Evolutionary conservation across 2,329 filamentous ascomycete genomes (phyloP), one percentile per base, ranked within the genome.

Genomic region (Stachybotrys echinatus): DNA sequence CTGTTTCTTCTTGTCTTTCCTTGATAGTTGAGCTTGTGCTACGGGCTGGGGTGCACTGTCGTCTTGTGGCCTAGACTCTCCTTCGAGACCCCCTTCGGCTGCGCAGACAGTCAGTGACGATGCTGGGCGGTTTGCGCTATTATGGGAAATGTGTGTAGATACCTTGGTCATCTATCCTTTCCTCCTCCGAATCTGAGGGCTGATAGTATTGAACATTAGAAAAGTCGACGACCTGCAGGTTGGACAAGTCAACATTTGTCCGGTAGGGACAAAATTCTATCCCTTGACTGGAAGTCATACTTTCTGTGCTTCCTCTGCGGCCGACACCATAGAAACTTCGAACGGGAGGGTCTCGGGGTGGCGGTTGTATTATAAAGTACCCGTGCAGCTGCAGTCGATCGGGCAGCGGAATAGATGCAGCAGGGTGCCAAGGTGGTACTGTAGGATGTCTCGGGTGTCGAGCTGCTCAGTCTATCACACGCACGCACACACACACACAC

Each of bases 141-240:
- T 17, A 12, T 23, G 27, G 17, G 37, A 31, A 38, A 2, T 44
- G 39, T 5, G 45, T 21, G 31, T 23, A 54, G 55, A 56, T 23
- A 61, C 59, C 54, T 55, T 54, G 49, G 40, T 47, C 53, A 20
- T 51, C 59, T 47, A 54, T 59, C 48, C 64, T 59, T 38, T 72
- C 72, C 14, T 59, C 61, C n/a, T 75, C 73, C 46, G 70, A 70
- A 50, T 74, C 66, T 38, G 65, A 62, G 10, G 61, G 54, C 47
- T 69, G 61, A 48, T 65, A 68, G 57, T 67, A 75, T 53, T 73
- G 63, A 47, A 75, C 60, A 27, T 72, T 64, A 53, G 68, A 71
- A 62, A 70, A 75, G 57, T 75, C 62, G 54, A 71, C 68, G 52
- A 63, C 69, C 55, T 73, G 66, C 50, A 74, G 63, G 55, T 68